Conservation (phyloP, 805 yeast species). For the Candida patagonica region DNA sequence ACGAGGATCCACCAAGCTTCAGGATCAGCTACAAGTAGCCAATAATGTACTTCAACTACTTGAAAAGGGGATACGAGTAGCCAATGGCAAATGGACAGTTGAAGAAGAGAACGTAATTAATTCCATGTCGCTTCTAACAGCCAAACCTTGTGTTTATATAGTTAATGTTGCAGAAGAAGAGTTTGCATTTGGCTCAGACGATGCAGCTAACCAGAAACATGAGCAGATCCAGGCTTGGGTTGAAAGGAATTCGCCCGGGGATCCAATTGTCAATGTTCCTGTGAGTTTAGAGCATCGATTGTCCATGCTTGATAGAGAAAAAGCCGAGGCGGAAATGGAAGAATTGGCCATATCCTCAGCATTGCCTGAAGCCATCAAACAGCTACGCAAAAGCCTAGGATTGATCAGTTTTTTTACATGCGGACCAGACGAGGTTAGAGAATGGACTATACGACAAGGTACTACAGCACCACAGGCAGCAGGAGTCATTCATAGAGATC, state of each 20-base stretch:
- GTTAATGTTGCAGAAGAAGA: constrained; percentile 68
- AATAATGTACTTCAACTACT: constrained; percentile 36
- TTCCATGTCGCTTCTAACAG: constrained; percentile 65
- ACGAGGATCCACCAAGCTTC: constrained; percentile 35
- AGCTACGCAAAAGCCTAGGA: constrained; percentile 59
- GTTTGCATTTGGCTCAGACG: constrained; percentile 33
- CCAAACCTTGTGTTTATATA: constrained; percentile 78
- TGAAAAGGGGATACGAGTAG: constrained; percentile 56
- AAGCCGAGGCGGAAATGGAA: constrained; percentile 22
- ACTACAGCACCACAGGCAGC: constrained; percentile 98
- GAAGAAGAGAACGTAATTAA: constrained; percentile 62
- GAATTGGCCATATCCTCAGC: constrained; percentile 33
- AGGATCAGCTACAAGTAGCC: constrained; percentile 31
- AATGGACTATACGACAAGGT: constrained; percentile 92
- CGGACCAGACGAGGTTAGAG: constrained; percentile 83
- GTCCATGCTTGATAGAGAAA: constrained; percentile 37
- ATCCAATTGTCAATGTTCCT: constrained; percentile 60
- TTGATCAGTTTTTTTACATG: constrained; percentile 81
- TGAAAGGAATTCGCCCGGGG: constrained; percentile 54
- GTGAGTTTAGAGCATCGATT: constrained; percentile 57
- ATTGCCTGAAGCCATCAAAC: constrained; percentile 51
- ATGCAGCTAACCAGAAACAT: constrained; percentile 38
- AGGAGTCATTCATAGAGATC: constrained; percentile 93
- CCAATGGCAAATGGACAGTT: constrained; percentile 49
- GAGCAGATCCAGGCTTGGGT: constrained; percentile 61